Conservation (phyloP, 352 stramenopile genomes). For the Globisporangium abappressorium region DNA sequence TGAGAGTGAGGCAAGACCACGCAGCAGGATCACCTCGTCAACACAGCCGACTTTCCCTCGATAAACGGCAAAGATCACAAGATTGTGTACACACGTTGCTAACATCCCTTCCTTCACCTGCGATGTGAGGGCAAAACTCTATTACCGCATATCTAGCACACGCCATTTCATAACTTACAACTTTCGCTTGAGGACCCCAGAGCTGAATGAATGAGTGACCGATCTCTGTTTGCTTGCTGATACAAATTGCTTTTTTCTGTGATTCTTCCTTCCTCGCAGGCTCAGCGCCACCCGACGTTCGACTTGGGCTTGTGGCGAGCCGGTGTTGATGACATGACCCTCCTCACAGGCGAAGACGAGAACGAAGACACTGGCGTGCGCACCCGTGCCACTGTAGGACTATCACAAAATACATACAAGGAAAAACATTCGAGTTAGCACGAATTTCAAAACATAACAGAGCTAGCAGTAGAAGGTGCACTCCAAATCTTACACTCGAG, state of each 20-base stretch:
- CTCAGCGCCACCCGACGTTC: conserved; percentile 59
- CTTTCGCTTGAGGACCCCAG: neutral
- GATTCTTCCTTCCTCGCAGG: neutral
- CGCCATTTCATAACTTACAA: conserved; percentile 9
- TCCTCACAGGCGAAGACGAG: conserved; percentile 23
- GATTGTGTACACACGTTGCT: neutral
- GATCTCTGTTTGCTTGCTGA: neutral
- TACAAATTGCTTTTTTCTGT: neutral
- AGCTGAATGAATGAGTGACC: neutral
- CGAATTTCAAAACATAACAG: neutral
- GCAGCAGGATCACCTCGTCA: neutral
- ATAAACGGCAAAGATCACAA: neutral
- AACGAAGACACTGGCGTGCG: conserved; percentile 31
- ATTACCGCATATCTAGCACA: conserved; percentile 3
- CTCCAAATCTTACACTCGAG: conserved; percentile 36
- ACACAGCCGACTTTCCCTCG: neutral
- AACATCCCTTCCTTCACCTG: neutral
- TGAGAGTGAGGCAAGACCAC: neutral
- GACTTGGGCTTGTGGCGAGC: conserved; percentile 53
- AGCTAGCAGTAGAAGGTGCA: neutral
- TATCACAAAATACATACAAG: conserved; percentile 17
- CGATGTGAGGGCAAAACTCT: neutral
- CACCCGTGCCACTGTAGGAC: conserved; percentile 36
- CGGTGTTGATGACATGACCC: conserved; percentile 28
- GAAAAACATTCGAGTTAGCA: neutral